Evolutionary conservation across 495 filamentous ascomycete genomes (phyloP), one percentile per base, ranked within the genome.

Genomic region (Hypoxylon subgilvum): DNA sequence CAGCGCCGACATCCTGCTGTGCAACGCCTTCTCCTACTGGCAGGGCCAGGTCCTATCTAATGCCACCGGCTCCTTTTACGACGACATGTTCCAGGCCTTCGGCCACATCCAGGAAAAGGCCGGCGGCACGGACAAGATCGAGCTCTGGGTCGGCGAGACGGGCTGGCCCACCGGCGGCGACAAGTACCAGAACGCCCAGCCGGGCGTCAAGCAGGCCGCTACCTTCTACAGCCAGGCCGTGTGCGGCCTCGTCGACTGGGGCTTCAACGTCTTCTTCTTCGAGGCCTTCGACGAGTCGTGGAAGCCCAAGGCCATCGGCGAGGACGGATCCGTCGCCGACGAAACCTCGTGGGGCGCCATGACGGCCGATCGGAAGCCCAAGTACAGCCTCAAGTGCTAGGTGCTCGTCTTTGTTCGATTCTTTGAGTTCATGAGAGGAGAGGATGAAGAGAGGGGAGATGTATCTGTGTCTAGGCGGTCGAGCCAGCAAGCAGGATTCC

Each of bases 1-100:
- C 31, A 79, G 77, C 54, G 82, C 81, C 18, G 86, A 86, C 60
- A 84, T 92, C 44, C 73, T 93, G 38, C 75, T 93, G 28, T 81
- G 81, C 69, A 93, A 93, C 65, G 89, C 86, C n/a, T 93, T 93
- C 68, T 84, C 85, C 25, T 93, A 91, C 81, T 92, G 89, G 89
- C 89, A 93, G 69, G 86, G 82, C 31, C 80, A 84, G 62, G 72
- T 75, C 7, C 80, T 84, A 49, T 71, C 74, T 59, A 84, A 90
- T 66, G 85, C 87, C 25, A 83, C 83, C 25, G 69, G 80, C 46
- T 87, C 82, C 58, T 92, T 90, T 78, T 84, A 90, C 64, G 82
- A 89, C 60, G 89, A 92, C 65, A 84, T 92, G 66, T 75, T 78
- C 61, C 84, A 86, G 71, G 88, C 89, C 9, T 82, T 87, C 65